These are phyloP conservation scores for Phialophora expanda DNA, from an alignment of 2,329 filamentous ascomycete species.

Conservation along the genomic window DNA sequence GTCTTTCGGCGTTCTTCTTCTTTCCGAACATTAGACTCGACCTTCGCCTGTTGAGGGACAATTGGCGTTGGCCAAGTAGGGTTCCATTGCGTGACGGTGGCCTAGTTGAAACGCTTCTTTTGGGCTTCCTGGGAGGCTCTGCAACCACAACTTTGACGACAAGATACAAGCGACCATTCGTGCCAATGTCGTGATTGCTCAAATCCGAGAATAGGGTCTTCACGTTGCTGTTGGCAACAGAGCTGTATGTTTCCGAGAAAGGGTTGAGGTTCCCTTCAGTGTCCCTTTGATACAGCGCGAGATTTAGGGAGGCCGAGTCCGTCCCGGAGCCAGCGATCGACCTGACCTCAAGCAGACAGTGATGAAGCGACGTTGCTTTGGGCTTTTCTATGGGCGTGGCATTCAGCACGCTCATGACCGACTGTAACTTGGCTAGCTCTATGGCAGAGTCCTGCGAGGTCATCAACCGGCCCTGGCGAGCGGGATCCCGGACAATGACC, in stretches of 20 bases:
- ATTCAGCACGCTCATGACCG: conserved; percentile 91
- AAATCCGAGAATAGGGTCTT: conserved; percentile 89
- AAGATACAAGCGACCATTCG: conserved; percentile 71
- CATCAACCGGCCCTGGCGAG: conserved; percentile 79
- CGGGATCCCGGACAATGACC: conserved; percentile 90
- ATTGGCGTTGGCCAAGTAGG: conserved; percentile 34
- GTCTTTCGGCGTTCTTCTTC: conserved; percentile 34
- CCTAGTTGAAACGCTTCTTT: conserved; percentile 24
- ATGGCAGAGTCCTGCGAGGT: conserved; percentile 93
- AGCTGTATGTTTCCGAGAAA: conserved; percentile 80
- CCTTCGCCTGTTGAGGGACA: conserved; percentile 43
- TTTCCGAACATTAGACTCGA: conserved; percentile 52
- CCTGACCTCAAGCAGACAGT: conserved; percentile 74
- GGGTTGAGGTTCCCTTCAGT: conserved; percentile 67
- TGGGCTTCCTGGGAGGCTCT: conserved; percentile 50
- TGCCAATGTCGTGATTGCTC: conserved; percentile 74
- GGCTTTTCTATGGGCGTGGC: conserved; percentile 72
- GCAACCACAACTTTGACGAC: conserved; percentile 77
- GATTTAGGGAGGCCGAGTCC: conserved; percentile 75
- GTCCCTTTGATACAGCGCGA: conserved; percentile 77
- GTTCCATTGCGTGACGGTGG: conserved; percentile 38
- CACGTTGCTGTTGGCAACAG: conserved; percentile 70
- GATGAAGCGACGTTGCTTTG: conserved; percentile 71
- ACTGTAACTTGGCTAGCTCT: conserved; percentile 87
- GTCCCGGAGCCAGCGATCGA: conserved; percentile 77